Evolutionary conservation across 1,284 basidiomycete species (phyloP).

Genomic region (Schizophyllum commune): DNA sequence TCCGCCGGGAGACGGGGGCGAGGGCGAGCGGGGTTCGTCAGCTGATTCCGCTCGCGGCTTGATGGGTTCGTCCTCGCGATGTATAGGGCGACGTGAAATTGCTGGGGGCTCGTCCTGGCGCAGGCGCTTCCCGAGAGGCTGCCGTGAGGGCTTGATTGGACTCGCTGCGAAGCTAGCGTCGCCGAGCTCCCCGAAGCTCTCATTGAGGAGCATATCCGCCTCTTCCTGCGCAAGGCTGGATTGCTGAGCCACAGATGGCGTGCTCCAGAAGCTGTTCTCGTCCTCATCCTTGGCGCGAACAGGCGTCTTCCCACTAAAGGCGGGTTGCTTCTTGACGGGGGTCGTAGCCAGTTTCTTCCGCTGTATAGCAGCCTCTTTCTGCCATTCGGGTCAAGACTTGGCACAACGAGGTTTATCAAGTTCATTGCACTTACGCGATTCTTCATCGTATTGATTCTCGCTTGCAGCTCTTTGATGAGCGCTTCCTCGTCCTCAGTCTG

Average conservation of each 20-base stretch:
- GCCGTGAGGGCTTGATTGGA: background rate
- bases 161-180: background rate
- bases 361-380: constrained; percentile 15
- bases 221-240: constrained; percentile 7
- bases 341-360: background rate
- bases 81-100: background rate
- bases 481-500: constrained; percentile 49
- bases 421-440: constrained; percentile 30
- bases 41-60: constrained; percentile 38
- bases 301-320: background rate
- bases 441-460: constrained; percentile 44
- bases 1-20: too few species aligned
- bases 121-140: background rate
- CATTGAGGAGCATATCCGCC: constrained; percentile 8
- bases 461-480: constrained; percentile 45
- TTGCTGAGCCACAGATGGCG: background rate
- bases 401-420: background rate
- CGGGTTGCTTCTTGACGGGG: background rate
- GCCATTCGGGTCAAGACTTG: background rate
- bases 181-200: constrained; percentile 3
- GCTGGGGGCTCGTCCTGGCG: background rate
- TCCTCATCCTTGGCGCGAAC: constrained; percentile 3
- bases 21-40: background rate
- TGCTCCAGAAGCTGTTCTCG: constrained; percentile 6
- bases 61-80: constrained; percentile 5